Base-by-base conservation (phyloP, 495 filamentous ascomycete species). In the Hypoxylon crocopeplum region DNA sequence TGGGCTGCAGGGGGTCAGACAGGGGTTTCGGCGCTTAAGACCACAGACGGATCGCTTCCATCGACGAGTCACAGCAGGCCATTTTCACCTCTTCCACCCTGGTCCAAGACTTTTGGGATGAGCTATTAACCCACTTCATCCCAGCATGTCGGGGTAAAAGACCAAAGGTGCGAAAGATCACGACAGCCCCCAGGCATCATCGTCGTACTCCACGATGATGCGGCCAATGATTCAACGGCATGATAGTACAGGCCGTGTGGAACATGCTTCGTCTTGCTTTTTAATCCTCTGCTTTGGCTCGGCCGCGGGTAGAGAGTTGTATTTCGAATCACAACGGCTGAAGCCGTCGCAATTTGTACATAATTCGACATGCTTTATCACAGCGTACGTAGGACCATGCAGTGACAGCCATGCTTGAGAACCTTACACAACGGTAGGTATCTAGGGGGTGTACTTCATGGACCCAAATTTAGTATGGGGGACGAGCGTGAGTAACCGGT, bases 11-110 rank as follows among this genome's bases (percentile, higher is more conserved):
- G 62, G 57, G 57, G 48, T 24, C n/a, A 27, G 56, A 48, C 56
- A 66, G 62, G 62, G 62, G 57, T 57, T 32, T 41, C 52, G 62
- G 62, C 62, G 62, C 62, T 66, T 66, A 66, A 42, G 47, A 33
- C 61, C 61, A 66, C 51, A 42, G 40, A 51, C 38, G 56, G 56
- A 55, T 61, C 62, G 62, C 56, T 61, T 61, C 57, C 38, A 48
- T 55, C 33, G 40, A 53, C 62, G 62, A 66, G 52, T 57, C 51
- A 66, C 47, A 57, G 21, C 21, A 51, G 36, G 16, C n/a, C 40
- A 57, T 59, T 59, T 48, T 33, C 49, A 59, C 47, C 50, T 57
- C 52, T 48, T 12, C 34, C 17, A 62, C 41, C 57, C 60, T 48
- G 37, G 52, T 62, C 51, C 30, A 54, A 36, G 34, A 11, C 42